Base-by-base conservation (phyloP, 2,329 filamentous ascomycete genomes). In the Talaromyces sp. region DNA sequence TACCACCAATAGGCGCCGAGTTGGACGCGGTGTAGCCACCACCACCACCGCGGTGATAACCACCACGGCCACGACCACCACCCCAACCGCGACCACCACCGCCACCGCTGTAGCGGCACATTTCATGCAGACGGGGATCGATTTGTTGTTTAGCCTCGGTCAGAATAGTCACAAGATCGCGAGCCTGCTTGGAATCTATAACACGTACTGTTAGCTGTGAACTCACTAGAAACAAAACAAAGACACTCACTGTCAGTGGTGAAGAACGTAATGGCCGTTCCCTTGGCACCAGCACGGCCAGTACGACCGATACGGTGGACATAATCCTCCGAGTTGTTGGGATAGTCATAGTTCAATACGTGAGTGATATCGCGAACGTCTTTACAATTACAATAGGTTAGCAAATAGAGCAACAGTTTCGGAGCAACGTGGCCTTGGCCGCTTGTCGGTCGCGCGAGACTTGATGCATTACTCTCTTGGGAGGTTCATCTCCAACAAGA, bases 361-460 rank as follows among this genome's bases (percentile, higher is more conserved):
- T 99, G 95, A 82, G 95, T 98, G 84, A 99, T 99, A 86, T 99
- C 96, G 83, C 93, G 94, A 84, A 99, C 95, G 90, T 99, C 95
- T 98, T 97, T 76, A 81, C 74, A 83, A 78, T 82, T 77, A 79
- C 65, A 66, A 47, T 65, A 86, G 85, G 90, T 96, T 96, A 96
- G 92, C 87, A 87, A 77, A 74, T 73, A 60, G 83, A 80, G 81
- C 82, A 83, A 73, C 72, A 74, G 70, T 42, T 56, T 65, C 60
- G 69, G 69, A 76, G 69, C 70, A 76, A 76, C 70, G 76, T 76
- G 77, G 74, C 73, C 73, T 70, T 73, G 76, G 75, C 83, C 83
- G 77, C 79, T 82, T 81, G 75, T 79, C 80, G 82, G 81, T 82
- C 83, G 80, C 84, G 81, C 82, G 83, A 82, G 80, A 81, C 82